These are phyloP conservation scores for Parasarocladium wereldwijsianum DNA, from an alignment of 2,329 filamentous ascomycete genomes.

Conservation along the genomic window DNA sequence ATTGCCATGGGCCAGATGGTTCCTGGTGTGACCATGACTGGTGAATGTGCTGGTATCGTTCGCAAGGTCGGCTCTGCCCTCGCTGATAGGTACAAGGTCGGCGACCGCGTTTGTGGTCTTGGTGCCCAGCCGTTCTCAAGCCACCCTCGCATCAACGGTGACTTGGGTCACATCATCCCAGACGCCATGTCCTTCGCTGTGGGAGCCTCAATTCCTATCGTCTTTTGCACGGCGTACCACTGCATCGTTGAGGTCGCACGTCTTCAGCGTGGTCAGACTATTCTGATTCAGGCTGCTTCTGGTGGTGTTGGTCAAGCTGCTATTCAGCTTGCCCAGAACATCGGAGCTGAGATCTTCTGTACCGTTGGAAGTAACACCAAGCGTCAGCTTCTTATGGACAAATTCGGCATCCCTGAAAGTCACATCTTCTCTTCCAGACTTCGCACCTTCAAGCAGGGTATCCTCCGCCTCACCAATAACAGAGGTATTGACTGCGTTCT, in stretches of 20 bases:
- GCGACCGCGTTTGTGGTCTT: constrained; percentile 17
- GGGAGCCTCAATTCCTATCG: constrained; percentile 19
- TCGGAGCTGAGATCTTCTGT: constrained; percentile 10
- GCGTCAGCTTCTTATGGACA: constrained; percentile 20
- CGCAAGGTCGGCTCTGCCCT: constrained; percentile 12
- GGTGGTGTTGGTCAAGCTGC: constrained; percentile 18
- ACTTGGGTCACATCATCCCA: constrained; percentile 16
- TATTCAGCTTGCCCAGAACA: constrained; percentile 12
- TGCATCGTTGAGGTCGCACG: constrained; percentile 6
- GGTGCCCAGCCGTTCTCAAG: constrained; percentile 12
- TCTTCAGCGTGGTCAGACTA: constrained; percentile 9
- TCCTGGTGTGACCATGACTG: constrained; percentile 2
- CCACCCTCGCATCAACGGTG: constrained; percentile 10
- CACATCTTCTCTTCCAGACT: constrained; percentile 12
- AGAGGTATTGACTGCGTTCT: constrained; percentile 58
- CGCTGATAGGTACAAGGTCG: constrained; percentile 11
- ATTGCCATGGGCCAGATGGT: constrained; percentile 13
- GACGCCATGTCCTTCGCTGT: constrained; percentile 17
- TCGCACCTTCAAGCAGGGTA: constrained; percentile 9
- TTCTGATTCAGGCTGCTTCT: constrained; percentile 13
- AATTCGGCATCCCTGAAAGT: constrained; percentile 20
- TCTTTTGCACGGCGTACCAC: constrained; percentile 17
- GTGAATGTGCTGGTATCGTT: constrained; percentile 15
- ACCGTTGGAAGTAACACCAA: constrained; percentile 14
- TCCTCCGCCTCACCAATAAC: constrained; percentile 17